Percentiles rank a stretch among this genome's conserved stretches.
Evolutionary conservation across 2,329 filamentous ascomycete species (phyloP).

Genomic region (Piedraia hortae): DNA sequence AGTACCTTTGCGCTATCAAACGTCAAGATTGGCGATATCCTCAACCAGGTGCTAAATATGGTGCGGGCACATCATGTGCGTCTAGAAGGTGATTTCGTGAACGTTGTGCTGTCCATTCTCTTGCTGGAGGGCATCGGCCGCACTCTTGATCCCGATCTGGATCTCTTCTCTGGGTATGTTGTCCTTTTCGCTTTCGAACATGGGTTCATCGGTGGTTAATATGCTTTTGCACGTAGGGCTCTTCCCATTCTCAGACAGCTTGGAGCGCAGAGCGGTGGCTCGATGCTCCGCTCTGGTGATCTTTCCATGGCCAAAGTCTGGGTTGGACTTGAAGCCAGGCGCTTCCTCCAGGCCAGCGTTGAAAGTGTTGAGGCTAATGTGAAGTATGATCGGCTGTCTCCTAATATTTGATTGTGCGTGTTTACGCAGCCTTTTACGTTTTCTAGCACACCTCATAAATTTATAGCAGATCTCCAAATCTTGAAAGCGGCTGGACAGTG

Average conservation of each 20-base stretch:
- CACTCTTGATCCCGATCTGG: conserved; percentile 58
- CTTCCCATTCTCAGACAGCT: conserved; percentile 75
- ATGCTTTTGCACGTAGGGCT: conserved; percentile 28
- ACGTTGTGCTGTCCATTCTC: conserved; percentile 85
- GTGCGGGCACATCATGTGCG: conserved; percentile 78
- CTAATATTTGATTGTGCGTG: no score
- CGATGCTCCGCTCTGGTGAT: conserved; percentile 21
- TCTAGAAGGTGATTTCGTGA: conserved; percentile 91
- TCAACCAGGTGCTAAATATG: conserved; percentile 76
- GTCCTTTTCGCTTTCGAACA: background rate
- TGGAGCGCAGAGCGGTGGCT: conserved; percentile 49
- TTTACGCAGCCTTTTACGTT: no score
- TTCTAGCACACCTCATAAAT: no score
- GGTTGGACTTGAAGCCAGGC: conserved; percentile 68
- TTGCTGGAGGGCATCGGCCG: conserved; percentile 84
- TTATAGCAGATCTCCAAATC: no score
- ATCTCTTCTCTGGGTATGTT: conserved; percentile 47
- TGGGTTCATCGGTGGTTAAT: background rate
- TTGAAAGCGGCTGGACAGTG: no score
- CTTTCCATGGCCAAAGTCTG: conserved; percentile 60
- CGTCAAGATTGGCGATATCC: conserved; percentile 83
- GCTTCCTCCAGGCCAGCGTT: conserved; percentile 69
- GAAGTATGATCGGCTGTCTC: conserved; percentile 67
- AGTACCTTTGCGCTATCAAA: conserved; percentile 75
- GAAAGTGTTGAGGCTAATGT: conserved; percentile 77